Evolutionary conservation across 1,139 yeast genomes (phyloP).

Genomic region (Casaregolazyma suthepensis): DNA sequence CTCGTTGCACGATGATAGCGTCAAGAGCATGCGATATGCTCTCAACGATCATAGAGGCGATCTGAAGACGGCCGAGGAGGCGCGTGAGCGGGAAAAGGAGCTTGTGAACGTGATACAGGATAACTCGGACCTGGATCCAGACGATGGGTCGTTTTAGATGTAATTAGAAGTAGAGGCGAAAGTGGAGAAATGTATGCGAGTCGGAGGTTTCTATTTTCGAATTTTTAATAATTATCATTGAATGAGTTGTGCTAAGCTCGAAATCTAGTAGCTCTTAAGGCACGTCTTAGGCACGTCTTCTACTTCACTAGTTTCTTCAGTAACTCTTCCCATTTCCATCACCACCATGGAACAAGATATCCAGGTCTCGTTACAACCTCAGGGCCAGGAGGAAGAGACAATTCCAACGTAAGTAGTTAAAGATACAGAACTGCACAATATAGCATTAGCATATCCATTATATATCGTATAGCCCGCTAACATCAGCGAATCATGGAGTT

Average conservation of each 20-base stretch:
- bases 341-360: constrained; percentile 2
- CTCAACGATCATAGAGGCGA: constrained; percentile 43
- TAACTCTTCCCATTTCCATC: background rate
- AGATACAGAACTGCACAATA: background rate
- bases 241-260: no score
- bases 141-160: constrained; percentile 26
- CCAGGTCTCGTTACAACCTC: constrained; percentile 5
- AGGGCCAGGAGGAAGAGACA: constrained; percentile 6
- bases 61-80: constrained; percentile 51
- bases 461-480: background rate
- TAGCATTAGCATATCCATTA: background rate
- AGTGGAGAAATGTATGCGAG: no score
- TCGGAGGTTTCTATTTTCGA: no score
- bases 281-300: no score
- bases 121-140: constrained; percentile 37
- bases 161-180: background rate
- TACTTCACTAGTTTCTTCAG: background rate
- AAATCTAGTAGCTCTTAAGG: no score
- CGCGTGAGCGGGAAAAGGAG: constrained; percentile 51
- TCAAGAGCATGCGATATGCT: constrained; percentile 94
- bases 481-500: constrained; percentile 22
- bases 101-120: constrained; percentile 40
- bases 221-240: no score
- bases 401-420: constrained; percentile 4
- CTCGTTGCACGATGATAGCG: constrained; percentile 84